A percentile compares a stretch with the other conserved stretches of the same genome.
Evolutionary conservation across 257 asterid genomes (phyloP).

Genomic region (Forsythia suspensa): DNA sequence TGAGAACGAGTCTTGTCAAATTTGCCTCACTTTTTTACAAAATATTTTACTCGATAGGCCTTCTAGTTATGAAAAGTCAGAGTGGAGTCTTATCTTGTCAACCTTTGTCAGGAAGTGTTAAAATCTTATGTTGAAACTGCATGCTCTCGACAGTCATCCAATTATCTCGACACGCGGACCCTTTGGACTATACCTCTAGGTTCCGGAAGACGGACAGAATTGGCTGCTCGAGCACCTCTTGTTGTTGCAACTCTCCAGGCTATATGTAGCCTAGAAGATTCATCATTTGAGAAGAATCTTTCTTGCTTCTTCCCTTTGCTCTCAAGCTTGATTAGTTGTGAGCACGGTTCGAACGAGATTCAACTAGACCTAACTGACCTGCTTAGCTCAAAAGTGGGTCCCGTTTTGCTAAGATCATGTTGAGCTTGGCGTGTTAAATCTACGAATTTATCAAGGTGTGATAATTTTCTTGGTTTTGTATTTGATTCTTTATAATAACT

Average conservation of each 20-base stretch:
- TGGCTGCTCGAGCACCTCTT: conserved; percentile 92
- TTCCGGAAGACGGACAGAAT: conserved; percentile 76
- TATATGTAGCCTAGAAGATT: conserved; percentile 64
- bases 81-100: conserved; percentile 77
- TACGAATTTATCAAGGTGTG: not conserved
- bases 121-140: conserved; percentile 74
- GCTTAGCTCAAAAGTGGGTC: conserved; percentile 82
- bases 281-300: conserved; percentile 74
- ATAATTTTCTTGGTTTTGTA: no score
- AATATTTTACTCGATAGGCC: conserved; percentile 69
- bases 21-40: conserved; percentile 81
- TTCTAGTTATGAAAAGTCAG: conserved; percentile 51
- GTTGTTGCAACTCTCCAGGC: conserved; percentile 85
- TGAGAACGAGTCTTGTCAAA: conserved; percentile 94
- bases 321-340: conserved; percentile 80
- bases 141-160: not conserved
- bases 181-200: conserved; percentile 82
- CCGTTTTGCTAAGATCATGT: conserved; percentile 65
- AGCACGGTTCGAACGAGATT: conserved; percentile 88
- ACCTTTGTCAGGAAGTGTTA: conserved; percentile 82
- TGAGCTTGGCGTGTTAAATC: conserved; percentile 35
- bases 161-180: conserved; percentile 7
- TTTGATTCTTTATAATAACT: no score
- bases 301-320: conserved; percentile 71
- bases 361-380: conserved; percentile 83